These are phyloP conservation scores for Onygenales sp. DNA, from an alignment of 2,329 filamentous ascomycete species.

Conservation along the genomic window DNA sequence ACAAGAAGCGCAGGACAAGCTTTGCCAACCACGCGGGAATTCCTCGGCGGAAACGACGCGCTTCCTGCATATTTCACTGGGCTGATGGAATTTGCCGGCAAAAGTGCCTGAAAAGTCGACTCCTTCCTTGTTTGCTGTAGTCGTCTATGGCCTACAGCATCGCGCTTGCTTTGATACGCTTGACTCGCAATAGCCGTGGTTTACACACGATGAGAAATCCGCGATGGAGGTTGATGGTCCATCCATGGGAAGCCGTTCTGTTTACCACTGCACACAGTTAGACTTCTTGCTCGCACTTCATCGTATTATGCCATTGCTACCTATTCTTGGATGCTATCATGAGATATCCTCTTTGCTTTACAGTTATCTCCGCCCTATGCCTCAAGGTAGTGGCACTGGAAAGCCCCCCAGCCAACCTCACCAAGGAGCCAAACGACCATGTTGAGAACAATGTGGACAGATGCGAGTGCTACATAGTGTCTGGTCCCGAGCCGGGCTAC, in stretches of 20 bases:
- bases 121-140: too few species aligned
- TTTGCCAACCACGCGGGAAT: too few species aligned
- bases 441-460: constrained; percentile 10
- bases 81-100: too few species aligned
- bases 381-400: not conserved
- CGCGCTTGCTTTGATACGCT: too few species aligned
- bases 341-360: not conserved
- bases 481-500: constrained; percentile 33
- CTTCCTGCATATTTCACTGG: too few species aligned
- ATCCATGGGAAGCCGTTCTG: not conserved
- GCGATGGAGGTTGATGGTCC: too few species aligned
- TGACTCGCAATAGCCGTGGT: too few species aligned
- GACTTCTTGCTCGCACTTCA: not conserved
- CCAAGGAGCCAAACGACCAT: not conserved
- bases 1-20: too few species aligned
- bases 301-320: not conserved
- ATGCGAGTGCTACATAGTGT: constrained; percentile 41
- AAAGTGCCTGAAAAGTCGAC: too few species aligned
- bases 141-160: too few species aligned
- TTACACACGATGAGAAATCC: too few species aligned
- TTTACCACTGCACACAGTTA: not conserved
- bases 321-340: not conserved
- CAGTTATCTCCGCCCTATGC: not conserved
- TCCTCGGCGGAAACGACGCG: too few species aligned
- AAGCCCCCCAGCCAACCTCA: not conserved